These are phyloP conservation scores for Leccinum huronense DNA, from an alignment of 1,284 basidiomycete species.

Conservation along the genomic window DNA sequence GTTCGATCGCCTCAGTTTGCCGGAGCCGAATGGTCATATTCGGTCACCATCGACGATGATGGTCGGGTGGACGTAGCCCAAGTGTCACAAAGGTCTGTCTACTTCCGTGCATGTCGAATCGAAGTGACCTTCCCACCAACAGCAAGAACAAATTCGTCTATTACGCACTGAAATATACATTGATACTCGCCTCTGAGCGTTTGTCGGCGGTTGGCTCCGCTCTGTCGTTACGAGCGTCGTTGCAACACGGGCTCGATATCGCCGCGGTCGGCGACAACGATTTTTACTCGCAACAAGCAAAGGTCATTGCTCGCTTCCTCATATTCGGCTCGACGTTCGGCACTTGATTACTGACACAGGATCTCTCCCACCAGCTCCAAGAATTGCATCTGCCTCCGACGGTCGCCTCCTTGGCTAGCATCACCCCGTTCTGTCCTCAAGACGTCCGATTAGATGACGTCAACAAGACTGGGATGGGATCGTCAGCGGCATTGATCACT, in stretches of 20 bases:
- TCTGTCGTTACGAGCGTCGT: constrained; percentile 43
- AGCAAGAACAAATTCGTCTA: constrained; percentile 89
- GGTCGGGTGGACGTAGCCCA: constrained; percentile 46
- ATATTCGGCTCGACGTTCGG: constrained; percentile 1
- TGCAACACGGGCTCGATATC: constrained; percentile 65
- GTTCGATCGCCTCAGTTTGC: constrained; percentile 93
- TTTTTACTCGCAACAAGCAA: constrained; percentile 94
- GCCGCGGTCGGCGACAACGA: constrained; percentile 93
- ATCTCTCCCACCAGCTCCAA: constrained; percentile 52
- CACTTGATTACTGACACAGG: constrained; percentile 11
- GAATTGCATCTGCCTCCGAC: constrained; percentile 58
- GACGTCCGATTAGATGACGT: constrained; percentile 71
- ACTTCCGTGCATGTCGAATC: background rate
- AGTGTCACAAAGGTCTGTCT: constrained; percentile 44
- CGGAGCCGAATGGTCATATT: constrained; percentile 76
- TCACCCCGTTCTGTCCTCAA: constrained; percentile 76
- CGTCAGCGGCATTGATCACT: constrained; percentile 95
- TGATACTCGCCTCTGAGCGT: constrained; percentile 53
- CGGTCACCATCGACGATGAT: constrained; percentile 44
- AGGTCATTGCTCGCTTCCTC: constrained; percentile 38
- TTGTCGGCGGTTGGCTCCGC: constrained; percentile 57
- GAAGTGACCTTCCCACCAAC: constrained; percentile 15
- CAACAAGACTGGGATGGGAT: constrained; percentile 98
- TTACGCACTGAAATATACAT: constrained; percentile 76
- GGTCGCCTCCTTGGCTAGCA: constrained; percentile 57